Evolutionary conservation across 108 stramenopile species (phyloP).

Genomic region (Conticribra guillardii): DNA sequence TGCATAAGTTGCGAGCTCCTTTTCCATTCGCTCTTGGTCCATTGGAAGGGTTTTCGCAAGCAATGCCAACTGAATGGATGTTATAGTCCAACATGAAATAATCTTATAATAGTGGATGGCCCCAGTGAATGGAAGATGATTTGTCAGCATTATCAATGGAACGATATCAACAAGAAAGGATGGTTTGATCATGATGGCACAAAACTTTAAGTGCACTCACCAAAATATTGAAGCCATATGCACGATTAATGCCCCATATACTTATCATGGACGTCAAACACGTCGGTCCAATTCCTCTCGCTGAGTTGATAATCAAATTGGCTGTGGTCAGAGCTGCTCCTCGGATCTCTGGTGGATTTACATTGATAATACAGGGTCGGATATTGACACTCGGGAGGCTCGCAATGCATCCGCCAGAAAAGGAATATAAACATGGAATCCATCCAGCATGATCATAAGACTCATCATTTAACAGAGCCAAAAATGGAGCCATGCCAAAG

Average conservation of each 20-base stretch:
- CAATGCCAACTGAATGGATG: slow-evolving; percentile 55
- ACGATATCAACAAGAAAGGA: too few species aligned
- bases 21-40: slow-evolving; percentile 76
- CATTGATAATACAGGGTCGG: slow-evolving; percentile 70
- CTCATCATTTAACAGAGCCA: slow-evolving; percentile 54
- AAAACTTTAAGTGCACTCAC: slow-evolving; percentile 14
- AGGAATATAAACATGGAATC: slow-evolving; percentile 47
- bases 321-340: slow-evolving; percentile 75
- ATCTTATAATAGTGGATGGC: slow-evolving; percentile 20
- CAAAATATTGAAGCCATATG: slow-evolving; percentile 60
- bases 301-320: slow-evolving; percentile 65
- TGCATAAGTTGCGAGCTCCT: slow-evolving; percentile 60
- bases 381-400: slow-evolving; percentile 70
- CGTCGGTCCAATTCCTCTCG: slow-evolving; percentile 67
- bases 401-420: slow-evolving; percentile 61
- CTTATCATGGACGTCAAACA: slow-evolving; percentile 55
- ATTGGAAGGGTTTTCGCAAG: slow-evolving; percentile 59
- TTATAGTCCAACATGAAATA: slow-evolving; percentile 61
- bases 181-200: too few species aligned
- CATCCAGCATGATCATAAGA: slow-evolving; percentile 48
- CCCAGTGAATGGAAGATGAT: too few species aligned
- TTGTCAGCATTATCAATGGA: too few species aligned
- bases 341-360: slow-evolving; percentile 79
- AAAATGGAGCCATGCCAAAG: slow-evolving; percentile 64
- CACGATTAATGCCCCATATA: slow-evolving; percentile 45